These are phyloP conservation scores for Penicillium angulare DNA, from an alignment of 495 filamentous ascomycete species.

Conservation along the genomic window DNA sequence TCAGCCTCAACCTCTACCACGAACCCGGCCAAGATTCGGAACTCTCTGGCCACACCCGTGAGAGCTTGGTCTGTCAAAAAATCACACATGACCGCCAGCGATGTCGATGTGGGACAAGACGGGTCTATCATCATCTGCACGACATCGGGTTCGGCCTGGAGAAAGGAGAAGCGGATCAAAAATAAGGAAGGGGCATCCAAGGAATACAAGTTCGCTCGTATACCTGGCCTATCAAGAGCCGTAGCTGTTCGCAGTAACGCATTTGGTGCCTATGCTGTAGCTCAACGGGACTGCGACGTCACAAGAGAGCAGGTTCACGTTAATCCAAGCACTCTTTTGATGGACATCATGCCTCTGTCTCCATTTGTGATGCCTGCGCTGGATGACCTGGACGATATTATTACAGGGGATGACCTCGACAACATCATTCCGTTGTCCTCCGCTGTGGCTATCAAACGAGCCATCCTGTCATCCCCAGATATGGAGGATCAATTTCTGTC, in stretches of 20 bases:
- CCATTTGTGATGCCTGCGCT: constrained; percentile 45
- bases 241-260: constrained; percentile 80
- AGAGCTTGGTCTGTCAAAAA: constrained; percentile 81
- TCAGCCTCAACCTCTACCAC: constrained; percentile 72
- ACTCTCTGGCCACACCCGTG: constrained; percentile 69
- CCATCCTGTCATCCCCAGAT: constrained; percentile 52
- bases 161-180: constrained; percentile 74
- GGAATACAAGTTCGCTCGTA: constrained; percentile 91
- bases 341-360: constrained; percentile 68
- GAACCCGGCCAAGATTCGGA: constrained; percentile 81
- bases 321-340: constrained; percentile 63
- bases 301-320: constrained; percentile 71
- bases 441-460: constrained; percentile 30
- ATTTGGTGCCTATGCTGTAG: constrained; percentile 84
- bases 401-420: constrained; percentile 15
- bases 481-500: constrained; percentile 54
- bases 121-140: constrained; percentile 95
- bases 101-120: constrained; percentile 86
- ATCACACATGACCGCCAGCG: constrained; percentile 78
- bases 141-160: constrained; percentile 88
- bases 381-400: constrained; percentile 16
- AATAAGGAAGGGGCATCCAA: constrained; percentile 66
- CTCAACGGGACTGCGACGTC: constrained; percentile 82
- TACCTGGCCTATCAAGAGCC: constrained; percentile 82
- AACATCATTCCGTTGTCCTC: constrained; percentile 20